These are phyloP conservation scores for Colletotrichum eremochloae DNA, from an alignment of 2,329 filamentous ascomycete species.

Conservation along the genomic window DNA sequence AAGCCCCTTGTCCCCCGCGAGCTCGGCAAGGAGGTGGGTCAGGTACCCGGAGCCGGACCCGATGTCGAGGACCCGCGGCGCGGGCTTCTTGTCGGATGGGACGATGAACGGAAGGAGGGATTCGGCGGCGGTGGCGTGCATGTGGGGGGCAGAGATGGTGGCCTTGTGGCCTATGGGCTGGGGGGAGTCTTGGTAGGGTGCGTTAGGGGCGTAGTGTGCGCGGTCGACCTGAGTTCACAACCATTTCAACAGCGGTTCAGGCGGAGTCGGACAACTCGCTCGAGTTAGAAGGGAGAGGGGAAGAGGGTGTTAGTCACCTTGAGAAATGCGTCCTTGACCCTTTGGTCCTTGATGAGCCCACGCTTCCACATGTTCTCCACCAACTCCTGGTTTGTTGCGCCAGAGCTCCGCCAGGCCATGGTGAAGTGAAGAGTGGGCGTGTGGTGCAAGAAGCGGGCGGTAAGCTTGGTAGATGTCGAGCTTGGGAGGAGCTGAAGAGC, in stretches of 20 bases:
- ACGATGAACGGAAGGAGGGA: conserved; percentile 61
- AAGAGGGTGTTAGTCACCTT: conserved; percentile 59
- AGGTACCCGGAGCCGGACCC: conserved; percentile 86
- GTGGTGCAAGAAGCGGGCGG: conserved; percentile 15
- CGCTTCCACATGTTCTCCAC: conserved; percentile 82
- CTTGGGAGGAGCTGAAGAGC: conserved; percentile 34
- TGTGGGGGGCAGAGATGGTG: conserved; percentile 72
- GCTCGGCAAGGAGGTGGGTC: conserved; percentile 87
- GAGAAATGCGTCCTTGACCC: conserved; percentile 85
- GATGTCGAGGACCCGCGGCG: conserved; percentile 76
- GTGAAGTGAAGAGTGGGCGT: conserved; percentile 41
- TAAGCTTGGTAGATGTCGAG: background rate
- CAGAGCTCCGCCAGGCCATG: conserved; percentile 95
- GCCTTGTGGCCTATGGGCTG: conserved; percentile 68
- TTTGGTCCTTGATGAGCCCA: conserved; percentile 77
- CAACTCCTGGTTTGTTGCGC: conserved; percentile 78
- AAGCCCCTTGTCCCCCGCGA: conserved; percentile 67
- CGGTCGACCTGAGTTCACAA: conserved; percentile 78
- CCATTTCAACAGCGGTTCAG: background rate
- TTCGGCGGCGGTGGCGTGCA: conserved; percentile 69
- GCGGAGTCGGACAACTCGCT: background rate
- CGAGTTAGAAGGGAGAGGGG: too few species aligned
- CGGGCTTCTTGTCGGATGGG: conserved; percentile 51
- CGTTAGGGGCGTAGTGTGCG: conserved; percentile 80
- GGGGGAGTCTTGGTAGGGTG: conserved; percentile 75